phyloP scores from a whole-genome alignment of 2,329 filamentous ascomycete species.

The Torrubiellomyces zombiae region DNA sequence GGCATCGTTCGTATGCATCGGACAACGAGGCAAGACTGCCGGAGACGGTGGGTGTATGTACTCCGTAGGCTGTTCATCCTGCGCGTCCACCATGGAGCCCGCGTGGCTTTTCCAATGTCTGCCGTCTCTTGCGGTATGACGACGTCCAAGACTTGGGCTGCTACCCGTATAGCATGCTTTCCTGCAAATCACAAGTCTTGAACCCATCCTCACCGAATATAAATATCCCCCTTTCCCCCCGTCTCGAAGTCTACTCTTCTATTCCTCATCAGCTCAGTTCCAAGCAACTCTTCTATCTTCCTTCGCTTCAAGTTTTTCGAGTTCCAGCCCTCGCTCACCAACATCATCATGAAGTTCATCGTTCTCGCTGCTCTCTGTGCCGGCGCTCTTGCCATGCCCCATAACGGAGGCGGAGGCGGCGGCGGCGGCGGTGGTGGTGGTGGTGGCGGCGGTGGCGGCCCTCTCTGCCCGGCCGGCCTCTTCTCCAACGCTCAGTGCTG shows the following conservation, averaged over 20 bases:
- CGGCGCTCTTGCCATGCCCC: slow-evolving; percentile 6
- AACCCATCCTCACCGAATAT: not conserved
- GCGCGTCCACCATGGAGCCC: no score
- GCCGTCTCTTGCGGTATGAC: no score
- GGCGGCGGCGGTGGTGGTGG: slow-evolving; percentile 1
- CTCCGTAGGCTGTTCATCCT: no score
- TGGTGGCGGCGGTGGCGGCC: not conserved
- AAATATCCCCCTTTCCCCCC: slow-evolving; percentile 1
- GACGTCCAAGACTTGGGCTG: no score
- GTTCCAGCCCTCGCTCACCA: not conserved
- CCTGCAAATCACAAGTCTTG: no score
- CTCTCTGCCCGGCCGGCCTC: slow-evolving; percentile 3
- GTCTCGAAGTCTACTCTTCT: not conserved
- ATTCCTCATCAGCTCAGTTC: not conserved
- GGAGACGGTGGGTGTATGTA: no score
- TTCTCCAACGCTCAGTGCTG: slow-evolving; percentile 6
- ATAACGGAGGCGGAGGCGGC: slow-evolving; percentile 1
- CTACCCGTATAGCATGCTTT: no score
- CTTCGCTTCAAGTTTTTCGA: slow-evolving; percentile 1
- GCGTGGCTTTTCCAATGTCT: no score
- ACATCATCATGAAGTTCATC: slow-evolving; percentile 8
- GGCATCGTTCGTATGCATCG: no score
- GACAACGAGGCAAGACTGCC: no score
- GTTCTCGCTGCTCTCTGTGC: slow-evolving; percentile 6
- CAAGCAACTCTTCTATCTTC: not conserved